phyloP scores from a whole-genome alignment of 2,329 filamentous ascomycete species.

The Clonostachys solani region DNA sequence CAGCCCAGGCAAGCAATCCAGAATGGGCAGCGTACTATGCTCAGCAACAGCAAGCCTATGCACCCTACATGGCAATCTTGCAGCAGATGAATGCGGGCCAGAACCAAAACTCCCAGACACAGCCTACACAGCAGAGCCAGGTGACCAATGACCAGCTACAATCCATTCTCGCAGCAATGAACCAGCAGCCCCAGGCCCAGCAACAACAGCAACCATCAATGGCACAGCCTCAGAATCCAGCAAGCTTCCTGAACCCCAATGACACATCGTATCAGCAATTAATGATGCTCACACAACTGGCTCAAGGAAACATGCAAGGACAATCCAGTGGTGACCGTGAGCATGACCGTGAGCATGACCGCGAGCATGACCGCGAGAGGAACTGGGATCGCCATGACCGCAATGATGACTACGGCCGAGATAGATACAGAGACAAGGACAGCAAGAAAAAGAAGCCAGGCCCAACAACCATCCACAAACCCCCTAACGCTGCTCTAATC shows the following conservation, averaged over 20 bases:
- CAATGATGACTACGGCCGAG: conserved; percentile 20
- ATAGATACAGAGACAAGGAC: conserved; percentile 25
- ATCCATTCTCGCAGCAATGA: conserved; percentile 37
- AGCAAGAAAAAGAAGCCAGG: conserved; percentile 31
- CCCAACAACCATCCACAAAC: conserved; percentile 29
- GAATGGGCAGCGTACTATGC: conserved; percentile 21
- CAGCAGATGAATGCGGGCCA: conserved; percentile 33
- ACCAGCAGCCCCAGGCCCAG: conserved; percentile 26
- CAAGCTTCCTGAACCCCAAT: conserved; percentile 25
- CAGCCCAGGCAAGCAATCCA: conserved; percentile 8
- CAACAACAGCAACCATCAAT: conserved; percentile 11
- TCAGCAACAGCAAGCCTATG: conserved; percentile 28
- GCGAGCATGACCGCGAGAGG: conserved; percentile 12
- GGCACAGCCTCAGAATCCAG: conserved; percentile 9
- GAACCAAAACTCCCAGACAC: conserved; percentile 5
- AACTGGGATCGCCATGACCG: conserved; percentile 22
- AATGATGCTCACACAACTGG: conserved; percentile 29
- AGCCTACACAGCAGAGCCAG: conserved; percentile 12
- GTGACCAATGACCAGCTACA: conserved; percentile 33
- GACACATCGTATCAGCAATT: conserved; percentile 34
- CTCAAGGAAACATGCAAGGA: conserved; percentile 15
- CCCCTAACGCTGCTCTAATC: conserved; percentile 51
- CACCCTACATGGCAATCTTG: conserved; percentile 34
- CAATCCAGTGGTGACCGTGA: conserved; percentile 15
- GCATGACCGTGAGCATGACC: conserved; percentile 11